Evolutionary conservation across 768 basidiomycete species (phyloP), one percentile per base, ranked within the genome.

Genomic region (Bullera alba): DNA sequence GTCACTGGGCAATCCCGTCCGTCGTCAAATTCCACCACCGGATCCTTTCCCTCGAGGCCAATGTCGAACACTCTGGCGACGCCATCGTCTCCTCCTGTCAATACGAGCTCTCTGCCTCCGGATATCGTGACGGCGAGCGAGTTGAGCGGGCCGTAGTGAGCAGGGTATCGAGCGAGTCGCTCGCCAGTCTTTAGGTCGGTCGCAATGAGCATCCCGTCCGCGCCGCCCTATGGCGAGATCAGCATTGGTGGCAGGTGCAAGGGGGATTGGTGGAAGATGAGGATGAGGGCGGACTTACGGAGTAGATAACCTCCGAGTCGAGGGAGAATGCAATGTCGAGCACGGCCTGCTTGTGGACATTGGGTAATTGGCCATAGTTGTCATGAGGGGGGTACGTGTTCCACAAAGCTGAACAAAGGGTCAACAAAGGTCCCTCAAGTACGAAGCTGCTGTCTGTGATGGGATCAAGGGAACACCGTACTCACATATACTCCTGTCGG

Each of bases 101-200:
- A 84, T 6, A 97, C 67, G 19, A 99, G 79, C 63, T 96, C 93
- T 1, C 85, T 79, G 1, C 87, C 90, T 22, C 82, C 81, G 2
- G 86, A 86, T 69, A 89, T 79, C 21, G 87, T 88, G 53, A 89
- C 77, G 73, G 95, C 89, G 17, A 99, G 76, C 2, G 82, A 74
- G 69, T 99, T 97, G 74, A 96, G 83, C 51, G 96, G 86, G 43
- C 86, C 92, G 52, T 83, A 81, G 70, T 96, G 93, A 0, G 90
- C 92, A 26, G 86, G 81, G 49, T 91, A 85, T 67, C 85, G 83
- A 50, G 83, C 79, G 36, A 84, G 72, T 29, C 89, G 83, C 69
- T 87, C 79, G 45, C 93, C 92, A 0, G 89, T 62, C 85, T 5
- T 85, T 81, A 89, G 76, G 73, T 93, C 87, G 1, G 83, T 84